phyloP scores from a whole-genome alignment of 2,329 filamentous ascomycete genomes.

The Ophiostoma sp. region DNA sequence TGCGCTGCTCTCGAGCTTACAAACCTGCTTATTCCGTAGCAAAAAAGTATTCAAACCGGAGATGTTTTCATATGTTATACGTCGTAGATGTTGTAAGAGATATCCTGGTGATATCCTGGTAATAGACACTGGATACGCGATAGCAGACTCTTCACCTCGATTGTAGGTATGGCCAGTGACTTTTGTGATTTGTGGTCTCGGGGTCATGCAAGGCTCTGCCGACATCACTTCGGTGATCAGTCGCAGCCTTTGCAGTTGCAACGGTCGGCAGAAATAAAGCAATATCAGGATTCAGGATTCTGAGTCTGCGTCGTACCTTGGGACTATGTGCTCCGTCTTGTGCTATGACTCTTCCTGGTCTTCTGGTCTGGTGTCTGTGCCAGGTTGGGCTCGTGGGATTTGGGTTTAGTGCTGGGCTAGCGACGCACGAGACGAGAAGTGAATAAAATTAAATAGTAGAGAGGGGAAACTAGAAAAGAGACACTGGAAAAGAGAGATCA shows the following conservation, averaged over 20 bases:
- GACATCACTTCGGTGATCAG: not conserved
- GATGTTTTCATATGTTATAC: too few relatives aligned
- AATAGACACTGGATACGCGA: too few relatives aligned
- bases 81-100: too few relatives aligned
- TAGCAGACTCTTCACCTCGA: too few relatives aligned
- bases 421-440: not conserved
- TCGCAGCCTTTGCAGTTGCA: not conserved
- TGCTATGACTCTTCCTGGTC: slow-evolving; percentile 3
- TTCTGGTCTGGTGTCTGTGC: not conserved
- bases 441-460: too few relatives aligned
- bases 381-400: slow-evolving; percentile 9
- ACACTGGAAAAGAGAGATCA: not conserved
- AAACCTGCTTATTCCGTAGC: too few relatives aligned
- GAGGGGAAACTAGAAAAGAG: not conserved
- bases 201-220: not conserved
- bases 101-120: too few relatives aligned
- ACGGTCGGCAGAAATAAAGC: not conserved
- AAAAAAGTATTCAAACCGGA: too few relatives aligned
- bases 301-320: not conserved
- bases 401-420: slow-evolving; percentile 10
- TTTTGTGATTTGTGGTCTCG: too few relatives aligned
- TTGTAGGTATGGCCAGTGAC: too few relatives aligned
- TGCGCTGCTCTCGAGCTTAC: too few relatives aligned
- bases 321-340: not conserved
- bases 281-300: too few relatives aligned